Percentiles rank a stretch among this genome's conserved stretches.
Evolutionary conservation across 2,329 filamentous ascomycete species (phyloP).

Genomic region (Paraconiothyrium brasiliense): DNA sequence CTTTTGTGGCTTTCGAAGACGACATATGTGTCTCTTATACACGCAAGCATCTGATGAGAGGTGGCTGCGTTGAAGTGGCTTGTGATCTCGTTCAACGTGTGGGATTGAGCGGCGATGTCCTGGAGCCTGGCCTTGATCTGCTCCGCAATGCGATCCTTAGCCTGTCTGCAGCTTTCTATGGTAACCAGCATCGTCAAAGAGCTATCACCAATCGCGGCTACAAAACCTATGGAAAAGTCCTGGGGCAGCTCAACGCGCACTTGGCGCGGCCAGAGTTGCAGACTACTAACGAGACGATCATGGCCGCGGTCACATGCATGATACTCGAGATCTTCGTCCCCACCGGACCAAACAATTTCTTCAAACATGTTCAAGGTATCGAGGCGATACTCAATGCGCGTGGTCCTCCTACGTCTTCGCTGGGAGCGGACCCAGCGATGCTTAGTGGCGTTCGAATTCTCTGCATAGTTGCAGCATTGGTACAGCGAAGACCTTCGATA

Average conservation of each 20-base stretch:
- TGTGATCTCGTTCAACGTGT: conserved; percentile 32
- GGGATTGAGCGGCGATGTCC: background rate
- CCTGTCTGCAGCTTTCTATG: conserved; percentile 38
- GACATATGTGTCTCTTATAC: conserved; percentile 39
- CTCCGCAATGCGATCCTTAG: conserved; percentile 36
- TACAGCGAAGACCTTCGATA: conserved; percentile 27
- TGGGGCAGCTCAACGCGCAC: conserved; percentile 34
- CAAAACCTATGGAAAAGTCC: conserved; percentile 33
- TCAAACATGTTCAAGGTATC: conserved; percentile 40
- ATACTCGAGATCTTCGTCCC: conserved; percentile 41
- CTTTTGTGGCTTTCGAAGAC: conserved; percentile 35
- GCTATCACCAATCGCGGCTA: conserved; percentile 33
- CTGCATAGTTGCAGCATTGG: conserved; percentile 36
- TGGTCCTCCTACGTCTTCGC: conserved; percentile 29
- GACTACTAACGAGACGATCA: conserved; percentile 35
- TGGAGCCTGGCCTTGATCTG: conserved; percentile 28
- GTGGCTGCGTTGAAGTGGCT: conserved; percentile 37
- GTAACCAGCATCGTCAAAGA: conserved; percentile 33
- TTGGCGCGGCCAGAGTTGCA: conserved; percentile 29
- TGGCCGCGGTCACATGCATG: conserved; percentile 37
- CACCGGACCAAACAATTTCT: conserved; percentile 36
- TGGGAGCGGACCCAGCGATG: conserved; percentile 23
- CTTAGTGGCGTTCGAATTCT: conserved; percentile 33
- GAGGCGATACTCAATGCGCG: conserved; percentile 37
- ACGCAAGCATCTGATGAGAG: conserved; percentile 36